Conservation (phyloP, 768 basidiomycete genomes). For the Tylopilus felleus region DNA sequence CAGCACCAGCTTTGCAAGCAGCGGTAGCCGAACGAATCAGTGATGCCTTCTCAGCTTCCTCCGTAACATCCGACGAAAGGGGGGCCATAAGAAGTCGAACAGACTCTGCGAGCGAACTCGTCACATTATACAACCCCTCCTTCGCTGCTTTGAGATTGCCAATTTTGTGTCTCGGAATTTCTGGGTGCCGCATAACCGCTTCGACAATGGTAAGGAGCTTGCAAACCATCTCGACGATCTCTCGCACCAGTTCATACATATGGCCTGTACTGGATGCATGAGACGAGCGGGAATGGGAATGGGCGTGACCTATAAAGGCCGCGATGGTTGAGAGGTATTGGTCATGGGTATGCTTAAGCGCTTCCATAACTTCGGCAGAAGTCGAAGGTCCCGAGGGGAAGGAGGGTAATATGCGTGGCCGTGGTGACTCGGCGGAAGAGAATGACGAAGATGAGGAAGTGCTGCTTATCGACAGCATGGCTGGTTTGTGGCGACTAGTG, state of each 20-base stretch:
- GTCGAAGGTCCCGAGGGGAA: slow-evolving; percentile 76
- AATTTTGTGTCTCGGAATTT: slow-evolving; percentile 60
- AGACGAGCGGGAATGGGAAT: slow-evolving; percentile 84
- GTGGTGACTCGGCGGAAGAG: slow-evolving; percentile 57
- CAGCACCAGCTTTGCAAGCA: slow-evolving; percentile 82
- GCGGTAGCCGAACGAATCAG: slow-evolving; percentile 84
- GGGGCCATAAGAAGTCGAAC: slow-evolving; percentile 71
- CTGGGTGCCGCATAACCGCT: slow-evolving; percentile 75
- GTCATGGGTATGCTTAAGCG: slow-evolving; percentile 82
- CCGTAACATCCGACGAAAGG: slow-evolving; percentile 46
- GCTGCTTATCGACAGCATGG: slow-evolving; percentile 60
- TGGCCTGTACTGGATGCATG: slow-evolving; percentile 93
- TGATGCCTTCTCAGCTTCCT: slow-evolving; percentile 78
- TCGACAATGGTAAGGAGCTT: slow-evolving; percentile 90
- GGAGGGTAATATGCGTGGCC: slow-evolving; percentile 41
- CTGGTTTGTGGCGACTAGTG: slow-evolving; percentile 41
- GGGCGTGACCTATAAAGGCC: slow-evolving; percentile 96
- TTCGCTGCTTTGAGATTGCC: slow-evolving; percentile 67
- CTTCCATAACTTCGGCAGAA: slow-evolving; percentile 65
- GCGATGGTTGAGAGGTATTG: slow-evolving; percentile 91
- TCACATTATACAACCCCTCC: slow-evolving; percentile 79
- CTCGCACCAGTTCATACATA: slow-evolving; percentile 91
- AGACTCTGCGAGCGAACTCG: slow-evolving; percentile 82
- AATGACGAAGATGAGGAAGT: slow-evolving; percentile 67
- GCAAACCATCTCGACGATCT: slow-evolving; percentile 91